Evolutionary conservation across 163 green algal genomes (phyloP), one percentile per base, ranked within the genome.

Genomic region (Coccomyxa subellipsoidea): DNA sequence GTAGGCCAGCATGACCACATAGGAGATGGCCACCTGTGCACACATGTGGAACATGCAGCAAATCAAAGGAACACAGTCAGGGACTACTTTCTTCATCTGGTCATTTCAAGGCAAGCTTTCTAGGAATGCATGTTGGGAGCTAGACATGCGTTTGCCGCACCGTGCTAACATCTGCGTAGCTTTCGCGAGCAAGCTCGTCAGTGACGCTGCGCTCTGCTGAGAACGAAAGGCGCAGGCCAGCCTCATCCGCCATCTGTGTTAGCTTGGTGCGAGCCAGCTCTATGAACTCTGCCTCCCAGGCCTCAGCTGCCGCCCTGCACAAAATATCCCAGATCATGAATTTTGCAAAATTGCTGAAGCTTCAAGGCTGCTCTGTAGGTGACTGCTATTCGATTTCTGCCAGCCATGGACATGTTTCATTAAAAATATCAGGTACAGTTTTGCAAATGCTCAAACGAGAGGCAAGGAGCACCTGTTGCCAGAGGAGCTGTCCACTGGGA

Each of bases 121-220:
- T 59, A 18, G 15, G 23, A 8, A 10, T 8, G 40, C 40, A 23
- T 59, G 47, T 12, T 12, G 21, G 15, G 8, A 7, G 21, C 47
- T 18, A 59, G 47, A 18, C 47, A 59, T 59, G n/a, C n/a, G n/a
- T n/a, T n/a, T n/a, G n/a, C n/a, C 76, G 76, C 76, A 80, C 90
- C 0, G 92, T 95, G 32, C 38, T 53, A 4, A 85, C 87, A 53
- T 97, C 94, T 12, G 89, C 86, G 37, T 81, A 84, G 81, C 82
- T 94, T 87, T 98, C 95, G 15, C 95, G 86, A n/a, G 81, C 80
- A 32, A 98, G 89, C 86, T 98, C 95, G 76, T 96, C 94, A 79
- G 95, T 83, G 1, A 98, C 88, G 7, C 93, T 97, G 39, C 93
- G 89, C 87, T 98, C 91, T 10, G 90, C 82, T 5, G 87, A 93